Evolutionary conservation across 208 protist genomes (phyloP), one percentile per base, ranked within the genome.

Genomic region (Leishmania tropica): DNA sequence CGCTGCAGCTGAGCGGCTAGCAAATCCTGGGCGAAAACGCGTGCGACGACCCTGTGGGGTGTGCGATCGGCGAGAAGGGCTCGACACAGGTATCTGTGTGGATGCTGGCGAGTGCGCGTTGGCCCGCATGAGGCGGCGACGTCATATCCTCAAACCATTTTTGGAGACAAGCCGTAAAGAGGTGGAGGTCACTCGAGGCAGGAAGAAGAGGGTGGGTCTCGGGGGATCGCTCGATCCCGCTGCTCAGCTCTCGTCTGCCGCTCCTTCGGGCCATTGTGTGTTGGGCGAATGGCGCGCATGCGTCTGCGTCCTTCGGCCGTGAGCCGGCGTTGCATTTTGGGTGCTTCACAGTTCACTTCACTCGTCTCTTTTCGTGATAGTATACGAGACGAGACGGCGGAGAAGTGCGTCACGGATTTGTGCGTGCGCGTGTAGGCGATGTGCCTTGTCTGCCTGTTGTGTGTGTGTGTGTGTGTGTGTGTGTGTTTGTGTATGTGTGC

Each of bases 1-100:
- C 88, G 0, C 65, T 93, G 51, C 81, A 94, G 72, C 72, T 95
- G 19, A 90, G 90, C 72, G 87, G 90, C 21, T 95, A 81, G 72
- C 37, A 17, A 11, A 21, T 68, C 4, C 3, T 37, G 1, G 4
- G 31, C 21, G n/a, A 40, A 40, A 17, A 13, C 31, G 31, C 13
- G 31, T 40, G 5, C 0, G 62, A 6, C 8, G 13, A 19, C 10
- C 11, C 5, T 17, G 13, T 24, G 40, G 40, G 21, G n/a, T 53
- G 2, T 37, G 45, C 15, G 17, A 21, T 54, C 17, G 17, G 15
- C 15, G 51, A 54, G 51, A 54, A 21, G 51, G 17, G 51, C 51
- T 54, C 4, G 0, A 40, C 31, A 19, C 19, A 21, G 42, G 51
- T 60, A 24, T 64, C 2, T 78, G 31, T 78, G 19, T 78, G 1